Base-by-base conservation (phyloP, 2,329 filamentous ascomycete species). In the Fonsecaea erecta region DNA sequence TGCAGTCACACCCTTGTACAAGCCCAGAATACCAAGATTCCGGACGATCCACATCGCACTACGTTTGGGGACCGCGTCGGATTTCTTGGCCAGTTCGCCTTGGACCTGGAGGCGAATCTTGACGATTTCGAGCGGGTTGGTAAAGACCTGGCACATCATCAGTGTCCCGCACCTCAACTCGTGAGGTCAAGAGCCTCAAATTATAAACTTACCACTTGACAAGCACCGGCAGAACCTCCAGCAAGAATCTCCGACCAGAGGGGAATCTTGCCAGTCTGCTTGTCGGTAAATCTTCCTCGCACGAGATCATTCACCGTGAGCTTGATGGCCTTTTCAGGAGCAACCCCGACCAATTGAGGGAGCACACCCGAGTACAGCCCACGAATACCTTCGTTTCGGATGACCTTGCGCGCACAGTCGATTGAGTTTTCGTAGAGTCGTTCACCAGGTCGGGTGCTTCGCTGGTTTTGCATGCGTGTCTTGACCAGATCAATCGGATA, bases 311-410 rank as follows among this genome's bases (percentile, higher is more conserved):
- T 99, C 74, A 99, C 93, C 0, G 95, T 99, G 69, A 99, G 87
- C 83, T 99, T 99, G 82, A 99, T 99, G 72, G 95, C 95, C 84
- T 99, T 99, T 78, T 99, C 95, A 1, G 95, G 95, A n/a, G 95
- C 95, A 52, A 99, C 95, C 78, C 95, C 95, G 68, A 99, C 92
- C 52, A 99, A 85, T 82, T 99, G 95, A 11, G 95, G 95, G 59
- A 97, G 78, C 21, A 99, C 92, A 75, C 95, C 95, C 56, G 94
- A 96, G 82, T 99, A 99, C 56, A 99, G 80, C 24, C 95, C 95
- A 43, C 84, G 85, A 77, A 96, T 85, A 63, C 95, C 95, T 80
- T 99, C 95, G 74, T 98, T 97, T 68, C 88, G 88, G 68, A 98
- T 83, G 46, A 99, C 93, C 81, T 98, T 99, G 77, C 86, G 88